phyloP scores from a whole-genome alignment of 2,329 filamentous ascomycete species.

The Onygenales sp. region DNA sequence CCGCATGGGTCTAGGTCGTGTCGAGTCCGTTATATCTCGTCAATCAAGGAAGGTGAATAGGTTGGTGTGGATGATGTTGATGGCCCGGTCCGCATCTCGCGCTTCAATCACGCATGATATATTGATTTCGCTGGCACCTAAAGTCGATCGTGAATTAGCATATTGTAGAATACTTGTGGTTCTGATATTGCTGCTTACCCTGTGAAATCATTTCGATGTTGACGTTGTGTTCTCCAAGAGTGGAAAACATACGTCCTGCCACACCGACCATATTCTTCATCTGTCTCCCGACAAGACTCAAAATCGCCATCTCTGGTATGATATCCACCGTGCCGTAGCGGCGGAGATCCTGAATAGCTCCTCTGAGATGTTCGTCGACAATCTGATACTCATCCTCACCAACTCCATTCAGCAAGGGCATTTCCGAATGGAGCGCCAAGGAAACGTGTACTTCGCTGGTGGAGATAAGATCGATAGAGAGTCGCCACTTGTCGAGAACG shows the following conservation, averaged over 20 bases:
- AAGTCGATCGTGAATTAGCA: constrained; percentile 10
- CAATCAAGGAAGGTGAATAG: constrained; percentile 91
- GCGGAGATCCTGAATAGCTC: constrained; percentile 61
- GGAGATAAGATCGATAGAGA: constrained; percentile 93
- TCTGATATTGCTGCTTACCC: constrained; percentile 46
- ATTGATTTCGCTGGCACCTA: constrained; percentile 96
- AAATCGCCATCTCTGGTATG: constrained; percentile 84
- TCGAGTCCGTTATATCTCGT: background rate
- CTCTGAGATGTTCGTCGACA: constrained; percentile 53
- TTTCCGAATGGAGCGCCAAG: constrained; percentile 83
- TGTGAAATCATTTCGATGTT: constrained; percentile 99
- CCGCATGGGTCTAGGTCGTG: background rate
- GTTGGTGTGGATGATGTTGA: constrained; percentile 94
- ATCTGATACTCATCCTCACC: constrained; percentile 43
- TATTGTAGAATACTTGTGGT: constrained; percentile 3
- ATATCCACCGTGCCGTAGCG: constrained; percentile 86
- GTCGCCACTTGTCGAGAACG: constrained; percentile 73
- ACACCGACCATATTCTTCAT: constrained; percentile 98
- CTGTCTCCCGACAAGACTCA: constrained; percentile 87
- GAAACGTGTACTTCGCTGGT: constrained; percentile 96
- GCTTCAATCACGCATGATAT: constrained; percentile 97
- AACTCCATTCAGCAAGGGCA: constrained; percentile 41
- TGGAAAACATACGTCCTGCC: constrained; percentile 88
- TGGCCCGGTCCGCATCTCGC: constrained; percentile 77
- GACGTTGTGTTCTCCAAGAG: constrained; percentile 82